Percentiles rank a stretch among this genome's conserved stretches.
Evolutionary conservation across 345 rosid genomes (phyloP).

Genomic region (Aquilaria sinensis): DNA sequence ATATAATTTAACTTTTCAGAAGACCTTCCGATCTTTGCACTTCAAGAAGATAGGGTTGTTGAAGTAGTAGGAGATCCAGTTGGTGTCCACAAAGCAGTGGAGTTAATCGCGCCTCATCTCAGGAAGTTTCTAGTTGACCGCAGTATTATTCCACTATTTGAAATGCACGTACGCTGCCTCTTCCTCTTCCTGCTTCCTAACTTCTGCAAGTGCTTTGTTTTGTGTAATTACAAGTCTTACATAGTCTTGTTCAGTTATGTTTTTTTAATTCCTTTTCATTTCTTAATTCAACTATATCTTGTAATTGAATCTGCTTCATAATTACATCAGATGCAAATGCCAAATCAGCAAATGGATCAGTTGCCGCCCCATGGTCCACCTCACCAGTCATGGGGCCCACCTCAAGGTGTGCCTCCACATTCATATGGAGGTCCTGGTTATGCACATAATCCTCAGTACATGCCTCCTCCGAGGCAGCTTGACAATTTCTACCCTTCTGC

Average conservation of each 20-base stretch:
- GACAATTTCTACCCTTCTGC: constrained; percentile 30
- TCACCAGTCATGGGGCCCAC: constrained; percentile 29
- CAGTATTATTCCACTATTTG: constrained; percentile 27
- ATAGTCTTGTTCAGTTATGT: not conserved
- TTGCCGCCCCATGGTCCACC: constrained; percentile 12
- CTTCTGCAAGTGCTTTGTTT: too few relatives aligned
- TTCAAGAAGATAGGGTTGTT: constrained; percentile 33
- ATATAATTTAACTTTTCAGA: constrained; percentile 12
- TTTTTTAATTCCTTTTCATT: not conserved
- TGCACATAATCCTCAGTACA: constrained; percentile 25
- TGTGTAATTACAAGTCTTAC: not conserved
- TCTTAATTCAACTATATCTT: not conserved
- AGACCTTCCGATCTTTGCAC: constrained; percentile 32
- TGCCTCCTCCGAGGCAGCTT: constrained; percentile 21
- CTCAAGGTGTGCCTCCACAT: constrained; percentile 24
- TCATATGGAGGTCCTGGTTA: constrained; percentile 24
- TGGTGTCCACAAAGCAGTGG: constrained; percentile 31
- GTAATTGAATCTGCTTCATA: not conserved
- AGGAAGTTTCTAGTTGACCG: constrained; percentile 34
- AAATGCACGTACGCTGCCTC: constrained; percentile 24
- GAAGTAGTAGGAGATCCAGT: constrained; percentile 27
- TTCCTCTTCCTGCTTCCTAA: not conserved
- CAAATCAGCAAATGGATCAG: constrained; percentile 23
- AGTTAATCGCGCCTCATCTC: constrained; percentile 29
- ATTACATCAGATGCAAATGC: constrained; percentile 24